phyloP scores from a whole-genome alignment of 2,329 filamentous ascomycete species.

The Fusarium equiseti region DNA sequence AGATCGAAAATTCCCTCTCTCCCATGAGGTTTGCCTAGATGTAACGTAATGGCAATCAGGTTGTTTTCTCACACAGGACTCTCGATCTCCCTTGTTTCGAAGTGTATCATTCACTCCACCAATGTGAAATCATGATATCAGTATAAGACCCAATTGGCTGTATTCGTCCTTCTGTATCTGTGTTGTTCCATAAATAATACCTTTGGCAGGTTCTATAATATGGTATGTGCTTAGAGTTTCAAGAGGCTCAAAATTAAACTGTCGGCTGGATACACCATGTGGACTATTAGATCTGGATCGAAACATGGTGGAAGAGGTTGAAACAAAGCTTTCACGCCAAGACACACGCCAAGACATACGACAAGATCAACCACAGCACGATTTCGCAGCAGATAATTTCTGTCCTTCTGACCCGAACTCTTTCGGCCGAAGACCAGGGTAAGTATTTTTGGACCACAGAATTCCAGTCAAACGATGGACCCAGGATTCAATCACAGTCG shows the following conservation, averaged over 20 bases:
- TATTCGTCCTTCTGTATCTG: background rate
- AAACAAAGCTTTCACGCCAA: conserved; percentile 46
- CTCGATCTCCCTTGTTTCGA: background rate
- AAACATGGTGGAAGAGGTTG: conserved; percentile 33
- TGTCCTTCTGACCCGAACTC: conserved; percentile 23
- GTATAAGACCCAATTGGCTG: background rate
- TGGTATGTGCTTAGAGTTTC: background rate
- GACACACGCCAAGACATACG: conserved; percentile 41
- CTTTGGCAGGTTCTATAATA: background rate
- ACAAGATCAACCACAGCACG: conserved; percentile 36
- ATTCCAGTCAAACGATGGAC: background rate
- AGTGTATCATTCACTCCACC: background rate
- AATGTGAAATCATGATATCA: background rate
- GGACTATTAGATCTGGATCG: conserved; percentile 1
- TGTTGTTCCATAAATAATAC: background rate
- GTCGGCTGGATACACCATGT: background rate
- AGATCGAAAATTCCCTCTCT: background rate
- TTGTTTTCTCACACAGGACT: background rate
- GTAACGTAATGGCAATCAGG: background rate
- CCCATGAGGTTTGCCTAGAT: background rate
- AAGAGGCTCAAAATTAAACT: conserved; percentile 1
- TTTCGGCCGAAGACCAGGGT: conserved; percentile 31
- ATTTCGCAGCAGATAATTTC: conserved; percentile 17
- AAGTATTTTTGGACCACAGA: conserved; percentile 11
- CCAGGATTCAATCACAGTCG: background rate